phyloP scores from a whole-genome alignment of 495 filamentous ascomycete genomes.

The Aspergillus affinis region DNA sequence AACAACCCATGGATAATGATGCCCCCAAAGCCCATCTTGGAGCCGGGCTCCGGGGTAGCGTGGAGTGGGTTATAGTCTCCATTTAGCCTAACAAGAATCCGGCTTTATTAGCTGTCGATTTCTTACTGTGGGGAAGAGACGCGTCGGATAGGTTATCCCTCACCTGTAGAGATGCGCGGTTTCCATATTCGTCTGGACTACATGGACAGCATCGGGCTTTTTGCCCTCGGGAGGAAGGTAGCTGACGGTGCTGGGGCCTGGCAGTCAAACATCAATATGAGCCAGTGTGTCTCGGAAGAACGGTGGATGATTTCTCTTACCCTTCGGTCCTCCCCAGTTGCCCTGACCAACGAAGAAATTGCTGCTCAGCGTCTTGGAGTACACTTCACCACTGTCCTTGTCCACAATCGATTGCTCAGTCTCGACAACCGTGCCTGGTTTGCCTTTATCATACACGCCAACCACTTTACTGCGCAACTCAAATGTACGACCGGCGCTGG shows the following conservation, averaged over 20 bases:
- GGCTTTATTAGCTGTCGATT: slow-evolving; percentile 2
- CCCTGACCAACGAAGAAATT: slow-evolving; percentile 82
- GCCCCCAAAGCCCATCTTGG: slow-evolving; percentile 85
- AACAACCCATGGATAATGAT: slow-evolving; percentile 85
- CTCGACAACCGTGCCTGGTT: slow-evolving; percentile 77
- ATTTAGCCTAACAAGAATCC: slow-evolving; percentile 54
- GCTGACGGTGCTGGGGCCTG: slow-evolving; percentile 67
- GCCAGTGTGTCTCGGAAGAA: not conserved
- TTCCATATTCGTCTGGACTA: slow-evolving; percentile 63
- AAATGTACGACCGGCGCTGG: slow-evolving; percentile 68
- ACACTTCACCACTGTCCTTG: slow-evolving; percentile 64
- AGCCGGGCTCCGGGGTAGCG: slow-evolving; percentile 78
- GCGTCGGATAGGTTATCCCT: not conserved
- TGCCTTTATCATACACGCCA: slow-evolving; percentile 89
- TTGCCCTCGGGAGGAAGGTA: slow-evolving; percentile 72
- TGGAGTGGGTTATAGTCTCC: slow-evolving; percentile 91
- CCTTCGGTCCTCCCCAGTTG: slow-evolving; percentile 84
- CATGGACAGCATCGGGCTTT: slow-evolving; percentile 67
- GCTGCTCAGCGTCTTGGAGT: slow-evolving; percentile 64
- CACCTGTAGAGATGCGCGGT: slow-evolving; percentile 70
- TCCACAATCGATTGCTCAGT: slow-evolving; percentile 76
- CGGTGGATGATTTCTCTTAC: slow-evolving; percentile 28
- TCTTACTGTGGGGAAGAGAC: not conserved
- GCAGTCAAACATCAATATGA: not conserved
- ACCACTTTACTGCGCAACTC: slow-evolving; percentile 76